Percentiles rank a stretch among this genome's conserved stretches.
Evolutionary conservation across 352 stramenopile genomes (phyloP).

Genomic region (Bremia lactucae): DNA sequence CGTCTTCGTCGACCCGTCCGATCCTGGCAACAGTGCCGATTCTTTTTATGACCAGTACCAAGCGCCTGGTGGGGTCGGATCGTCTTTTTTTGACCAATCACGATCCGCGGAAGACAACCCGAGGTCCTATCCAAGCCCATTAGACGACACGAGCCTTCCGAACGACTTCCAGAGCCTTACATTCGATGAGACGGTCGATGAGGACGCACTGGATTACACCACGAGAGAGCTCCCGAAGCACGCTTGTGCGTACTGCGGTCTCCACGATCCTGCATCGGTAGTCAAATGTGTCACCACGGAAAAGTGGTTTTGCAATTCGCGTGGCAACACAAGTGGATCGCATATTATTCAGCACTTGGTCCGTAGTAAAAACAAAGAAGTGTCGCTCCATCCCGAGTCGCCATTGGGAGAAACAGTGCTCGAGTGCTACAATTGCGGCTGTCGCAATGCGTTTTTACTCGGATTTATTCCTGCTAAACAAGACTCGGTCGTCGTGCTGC

Average conservation of each 20-base stretch:
- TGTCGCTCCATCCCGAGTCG: constrained; percentile 89
- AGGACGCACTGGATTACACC: constrained; percentile 62
- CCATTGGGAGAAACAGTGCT: constrained; percentile 95
- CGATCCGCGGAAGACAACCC: constrained; percentile 4
- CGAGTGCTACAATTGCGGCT: constrained; percentile 99
- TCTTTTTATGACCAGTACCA: constrained; percentile 65
- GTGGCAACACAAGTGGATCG: constrained; percentile 88
- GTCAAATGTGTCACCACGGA: constrained; percentile 92
- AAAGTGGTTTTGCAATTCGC: constrained; percentile 99
- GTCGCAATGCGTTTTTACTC: constrained; percentile 96
- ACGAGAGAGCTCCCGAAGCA: constrained; percentile 78
- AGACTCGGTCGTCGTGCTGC: constrained; percentile 94
- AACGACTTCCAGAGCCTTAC: constrained; percentile 50
- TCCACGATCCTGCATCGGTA: constrained; percentile 93
- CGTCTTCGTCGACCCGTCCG: constrained; percentile 53
- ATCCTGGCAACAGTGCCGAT: constrained; percentile 10
- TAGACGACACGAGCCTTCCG: constrained; percentile 27
- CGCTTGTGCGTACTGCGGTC: constrained; percentile 94
- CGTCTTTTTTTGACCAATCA: constrained; percentile 26
- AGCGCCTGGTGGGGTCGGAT: constrained; percentile 3
- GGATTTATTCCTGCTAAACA: constrained; percentile 97
- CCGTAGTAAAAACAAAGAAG: constrained; percentile 85
- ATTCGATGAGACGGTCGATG: constrained; percentile 65
- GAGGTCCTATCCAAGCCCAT: constrained; percentile 29
- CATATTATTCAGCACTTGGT: constrained; percentile 99